Conservation (phyloP, 208 protist species). For the Leishmania turanica region DNA sequence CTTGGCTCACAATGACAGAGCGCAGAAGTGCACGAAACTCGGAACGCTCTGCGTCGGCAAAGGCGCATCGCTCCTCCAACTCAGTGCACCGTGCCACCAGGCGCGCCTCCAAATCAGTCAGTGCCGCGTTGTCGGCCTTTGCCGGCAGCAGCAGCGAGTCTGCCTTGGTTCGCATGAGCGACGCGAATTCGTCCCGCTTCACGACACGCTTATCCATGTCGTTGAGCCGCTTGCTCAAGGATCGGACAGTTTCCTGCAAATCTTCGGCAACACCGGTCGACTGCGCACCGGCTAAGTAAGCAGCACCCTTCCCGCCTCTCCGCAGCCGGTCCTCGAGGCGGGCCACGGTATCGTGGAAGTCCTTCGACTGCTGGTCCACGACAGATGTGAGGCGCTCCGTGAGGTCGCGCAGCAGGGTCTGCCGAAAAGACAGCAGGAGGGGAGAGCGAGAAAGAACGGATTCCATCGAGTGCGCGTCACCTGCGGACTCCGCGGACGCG, state of each 20-base stretch:
- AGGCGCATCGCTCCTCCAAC: constrained; percentile 75
- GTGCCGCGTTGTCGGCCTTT: constrained; percentile 62
- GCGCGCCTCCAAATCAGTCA: constrained; percentile 50
- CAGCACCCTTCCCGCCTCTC: constrained; percentile 6
- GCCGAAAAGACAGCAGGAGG: constrained; percentile 76
- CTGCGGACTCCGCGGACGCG: constrained; percentile 1
- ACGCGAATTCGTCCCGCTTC: constrained; percentile 47
- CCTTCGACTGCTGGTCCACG: constrained; percentile 56
- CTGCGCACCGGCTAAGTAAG: constrained; percentile 6
- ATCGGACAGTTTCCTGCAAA: constrained; percentile 21
- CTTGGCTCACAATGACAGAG: constrained; percentile 38
- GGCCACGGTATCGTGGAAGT: constrained; percentile 43
- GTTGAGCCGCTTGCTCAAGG: constrained; percentile 43
- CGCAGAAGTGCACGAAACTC: constrained; percentile 70
- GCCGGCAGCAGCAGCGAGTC: constrained; percentile 50
- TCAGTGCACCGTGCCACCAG: constrained; percentile 59
- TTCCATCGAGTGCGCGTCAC: constrained; percentile 31
- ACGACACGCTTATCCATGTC: constrained; percentile 52
- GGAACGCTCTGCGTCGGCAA: constrained; percentile 71
- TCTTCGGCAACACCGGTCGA: not conserved
- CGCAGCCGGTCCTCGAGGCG: constrained; percentile 43
- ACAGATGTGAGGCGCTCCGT: constrained; percentile 53
- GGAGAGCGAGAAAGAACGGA: constrained; percentile 51
- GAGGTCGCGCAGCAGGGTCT: constrained; percentile 68
- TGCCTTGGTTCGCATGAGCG: constrained; percentile 55